Evolutionary conservation across 257 asterid species (phyloP).

Genomic region (Paulownia fortunei): DNA sequence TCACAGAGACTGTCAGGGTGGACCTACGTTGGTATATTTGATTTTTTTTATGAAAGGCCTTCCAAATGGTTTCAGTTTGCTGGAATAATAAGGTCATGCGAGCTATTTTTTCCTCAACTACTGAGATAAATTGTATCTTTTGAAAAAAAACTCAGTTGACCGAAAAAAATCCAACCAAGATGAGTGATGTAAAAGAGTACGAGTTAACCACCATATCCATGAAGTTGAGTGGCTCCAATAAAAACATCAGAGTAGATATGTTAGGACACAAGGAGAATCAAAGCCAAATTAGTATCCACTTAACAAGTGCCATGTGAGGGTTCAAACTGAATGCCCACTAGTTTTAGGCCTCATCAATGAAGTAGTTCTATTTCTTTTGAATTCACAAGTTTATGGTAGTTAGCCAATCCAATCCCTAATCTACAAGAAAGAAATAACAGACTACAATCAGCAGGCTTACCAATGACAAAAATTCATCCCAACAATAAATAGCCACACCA

Average conservation of each 20-base stretch:
- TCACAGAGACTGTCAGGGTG: background rate
- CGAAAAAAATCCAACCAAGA: background rate
- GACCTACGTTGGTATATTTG: background rate
- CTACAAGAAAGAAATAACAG: slow-evolving; percentile 27
- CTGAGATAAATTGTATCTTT: background rate
- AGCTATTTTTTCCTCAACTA: background rate
- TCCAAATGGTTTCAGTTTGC: background rate
- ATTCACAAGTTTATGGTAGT: background rate
- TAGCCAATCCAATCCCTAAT: slow-evolving; percentile 1
- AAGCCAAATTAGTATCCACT: slow-evolving; percentile 8
- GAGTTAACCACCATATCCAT: slow-evolving; percentile 1
- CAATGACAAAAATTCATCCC: slow-evolving; percentile 79
- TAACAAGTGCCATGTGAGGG: slow-evolving; percentile 15
- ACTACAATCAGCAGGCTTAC: slow-evolving; percentile 51
- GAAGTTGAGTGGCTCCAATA: slow-evolving; percentile 3
- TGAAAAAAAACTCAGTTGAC: background rate
- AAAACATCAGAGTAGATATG: slow-evolving; percentile 7
- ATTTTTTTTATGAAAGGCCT: too few relatives aligned
- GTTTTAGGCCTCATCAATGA: background rate
- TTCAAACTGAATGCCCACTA: slow-evolving; percentile 21
- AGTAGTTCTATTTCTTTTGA: background rate
- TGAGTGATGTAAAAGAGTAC: slow-evolving; percentile 12
- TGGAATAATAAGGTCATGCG: background rate
- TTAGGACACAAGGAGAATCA: background rate
- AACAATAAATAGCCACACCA: slow-evolving; percentile 68